Evolutionary conservation across 805 yeast genomes (phyloP), one percentile per base, ranked within the genome.

Genomic region (Zygosaccharomyces bailii): DNA sequence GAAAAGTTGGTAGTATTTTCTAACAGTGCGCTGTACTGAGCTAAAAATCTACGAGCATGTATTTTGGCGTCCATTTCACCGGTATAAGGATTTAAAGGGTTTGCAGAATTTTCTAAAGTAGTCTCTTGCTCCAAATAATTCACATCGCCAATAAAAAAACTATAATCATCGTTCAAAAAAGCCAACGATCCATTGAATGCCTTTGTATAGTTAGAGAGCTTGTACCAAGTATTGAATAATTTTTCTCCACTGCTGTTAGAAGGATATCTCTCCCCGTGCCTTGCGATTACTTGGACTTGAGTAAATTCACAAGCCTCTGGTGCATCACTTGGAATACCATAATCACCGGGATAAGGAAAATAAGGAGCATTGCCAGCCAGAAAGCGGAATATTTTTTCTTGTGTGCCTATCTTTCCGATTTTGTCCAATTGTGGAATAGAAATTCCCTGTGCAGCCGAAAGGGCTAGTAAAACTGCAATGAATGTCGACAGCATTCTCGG

Each of bases 211-310:
- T 46, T 46, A 7, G 46, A 40, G 1, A 56, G 21, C 33, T 48
- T 56, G 35, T 50, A 43, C 49, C 48, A 56, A 4, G 53, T 45
- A 16, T 53, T 51, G 33, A 58, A 59, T 54, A 80, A 65, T 45
- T 68, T 69, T 4, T 59, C 53, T 18, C 59, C 66, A 3, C 71
- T 66, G n/a, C 69, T 65, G 2, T 53, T 61, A 2, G 84, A 74
- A 2, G 87, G 88, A 56, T 71, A 84, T 51, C 95, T 70, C 61
- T 86, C 93, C 16, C 91, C 95, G 57, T 87, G 95, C 57, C 96
- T 75, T 53, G 81, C 79, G 41, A 84, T 65, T 17, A 84, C 65
- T 52, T 83, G 88, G 7, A 84, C 86, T 61, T 84, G 91, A 53
- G 77, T 78, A 44, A 81, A 68, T 4, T 63, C 55, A 61, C 86